Evolutionary conservation across 179 eudicot species (phyloP).

Genomic region (Beta corolliflora): DNA sequence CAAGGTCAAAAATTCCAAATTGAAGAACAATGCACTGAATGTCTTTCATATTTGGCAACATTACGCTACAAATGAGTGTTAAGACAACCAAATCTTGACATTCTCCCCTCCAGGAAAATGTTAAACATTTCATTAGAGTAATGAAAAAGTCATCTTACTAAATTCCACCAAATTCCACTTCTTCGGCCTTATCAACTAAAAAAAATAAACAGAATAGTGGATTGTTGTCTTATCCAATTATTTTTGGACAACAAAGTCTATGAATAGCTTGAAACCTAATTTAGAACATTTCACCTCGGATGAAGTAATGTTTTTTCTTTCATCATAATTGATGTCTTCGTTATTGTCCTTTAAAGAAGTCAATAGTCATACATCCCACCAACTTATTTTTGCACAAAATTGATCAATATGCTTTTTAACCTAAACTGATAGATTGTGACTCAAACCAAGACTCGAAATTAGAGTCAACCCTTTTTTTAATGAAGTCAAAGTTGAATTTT

Average conservation of each 20-base stretch:
- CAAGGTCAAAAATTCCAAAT: background rate
- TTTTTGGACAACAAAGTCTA: background rate
- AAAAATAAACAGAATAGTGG: background rate
- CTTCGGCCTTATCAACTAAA: background rate
- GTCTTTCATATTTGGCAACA: slow-evolving; percentile 18
- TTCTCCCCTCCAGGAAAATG: background rate
- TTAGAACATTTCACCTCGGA: background rate
- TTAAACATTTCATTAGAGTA: background rate
- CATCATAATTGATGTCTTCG: background rate
- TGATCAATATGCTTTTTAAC: background rate
- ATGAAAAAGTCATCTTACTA: background rate
- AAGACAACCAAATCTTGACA: background rate
- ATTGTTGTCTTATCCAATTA: slow-evolving; percentile 1
- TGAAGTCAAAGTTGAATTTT: too few relatives aligned
- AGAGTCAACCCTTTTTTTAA: background rate
- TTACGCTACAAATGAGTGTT: slow-evolving; percentile 13
- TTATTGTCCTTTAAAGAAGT: background rate
- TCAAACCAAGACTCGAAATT: background rate
- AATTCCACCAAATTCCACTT: slow-evolving; percentile 9
- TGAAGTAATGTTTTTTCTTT: background rate
- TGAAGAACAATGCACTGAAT: slow-evolving; percentile 6
- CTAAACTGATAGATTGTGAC: slow-evolving; percentile 4
- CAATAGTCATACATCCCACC: background rate
- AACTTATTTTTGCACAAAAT: background rate
- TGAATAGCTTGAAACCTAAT: slow-evolving; percentile 18